Evolutionary conservation across 176 grass and related monocot species (phyloP).

Genomic region (Lolium rigidum): DNA sequence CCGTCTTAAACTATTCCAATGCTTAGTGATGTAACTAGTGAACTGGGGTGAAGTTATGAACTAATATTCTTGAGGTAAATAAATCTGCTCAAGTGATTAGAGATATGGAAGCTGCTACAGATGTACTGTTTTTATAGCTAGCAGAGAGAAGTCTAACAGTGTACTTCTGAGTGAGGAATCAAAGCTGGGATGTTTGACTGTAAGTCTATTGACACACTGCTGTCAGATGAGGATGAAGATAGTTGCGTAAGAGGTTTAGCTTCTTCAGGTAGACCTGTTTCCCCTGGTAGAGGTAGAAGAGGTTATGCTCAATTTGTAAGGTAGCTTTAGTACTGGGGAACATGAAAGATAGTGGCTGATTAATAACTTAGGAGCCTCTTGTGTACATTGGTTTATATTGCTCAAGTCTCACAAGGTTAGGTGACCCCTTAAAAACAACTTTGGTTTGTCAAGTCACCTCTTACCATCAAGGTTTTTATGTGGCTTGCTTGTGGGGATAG

Average conservation of each 20-base stretch:
- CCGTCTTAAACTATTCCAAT: background rate
- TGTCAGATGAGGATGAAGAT: background rate
- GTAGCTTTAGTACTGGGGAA: background rate
- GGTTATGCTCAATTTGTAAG: background rate
- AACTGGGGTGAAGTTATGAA: background rate
- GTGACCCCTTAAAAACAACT: background rate
- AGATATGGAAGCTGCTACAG: background rate
- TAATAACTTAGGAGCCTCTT: background rate
- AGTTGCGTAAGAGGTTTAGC: background rate
- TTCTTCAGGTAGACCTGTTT: background rate
- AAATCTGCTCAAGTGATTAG: background rate
- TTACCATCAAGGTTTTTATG: background rate
- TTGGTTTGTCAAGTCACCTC: background rate
- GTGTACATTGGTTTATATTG: background rate
- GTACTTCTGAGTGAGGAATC: background rate
- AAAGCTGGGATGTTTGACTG: background rate
- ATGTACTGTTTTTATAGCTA: background rate
- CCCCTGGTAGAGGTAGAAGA: background rate
- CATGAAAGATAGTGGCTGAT: background rate
- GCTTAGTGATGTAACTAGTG: constrained; percentile 2
- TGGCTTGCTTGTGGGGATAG: background rate
- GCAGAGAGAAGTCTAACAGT: background rate
- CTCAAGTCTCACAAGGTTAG: background rate
- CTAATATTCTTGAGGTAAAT: background rate
- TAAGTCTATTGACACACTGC: background rate